These are phyloP conservation scores for Simplicillium aogashimaense DNA, from an alignment of 2,329 filamentous ascomycete species.

Conservation along the genomic window DNA sequence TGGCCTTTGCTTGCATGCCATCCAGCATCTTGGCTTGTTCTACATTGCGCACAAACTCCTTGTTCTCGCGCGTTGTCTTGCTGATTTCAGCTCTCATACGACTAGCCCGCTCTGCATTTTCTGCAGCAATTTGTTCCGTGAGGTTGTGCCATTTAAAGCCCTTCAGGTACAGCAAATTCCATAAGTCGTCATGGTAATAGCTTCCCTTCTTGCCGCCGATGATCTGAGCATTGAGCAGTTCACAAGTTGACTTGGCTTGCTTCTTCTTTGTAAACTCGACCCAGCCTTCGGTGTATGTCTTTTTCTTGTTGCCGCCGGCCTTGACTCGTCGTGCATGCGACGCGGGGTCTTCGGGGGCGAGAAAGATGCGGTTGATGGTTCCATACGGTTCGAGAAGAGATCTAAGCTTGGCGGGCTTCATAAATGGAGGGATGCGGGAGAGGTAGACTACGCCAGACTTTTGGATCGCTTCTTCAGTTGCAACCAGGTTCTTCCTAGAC, in stretches of 20 bases:
- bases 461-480: constrained; percentile 52
- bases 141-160: constrained; percentile 75
- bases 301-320: constrained; percentile 74
- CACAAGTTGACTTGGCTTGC: constrained; percentile 67
- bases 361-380: constrained; percentile 65
- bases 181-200: constrained; percentile 79
- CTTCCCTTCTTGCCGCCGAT: constrained; percentile 78
- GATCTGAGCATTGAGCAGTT: constrained; percentile 65
- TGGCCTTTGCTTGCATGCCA: constrained; percentile 56
- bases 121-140: constrained; percentile 69
- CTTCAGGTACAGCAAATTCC: constrained; percentile 72
- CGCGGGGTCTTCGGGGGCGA: constrained; percentile 63
- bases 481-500: constrained; percentile 58
- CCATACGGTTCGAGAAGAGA: constrained; percentile 69
- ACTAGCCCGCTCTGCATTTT: constrained; percentile 70
- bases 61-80: constrained; percentile 69
- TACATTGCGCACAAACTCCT: constrained; percentile 69
- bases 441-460: constrained; percentile 77
- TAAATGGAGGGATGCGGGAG: constrained; percentile 77
- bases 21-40: constrained; percentile 73
- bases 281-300: constrained; percentile 77
- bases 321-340: constrained; percentile 57
- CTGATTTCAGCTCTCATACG: constrained; percentile 70
- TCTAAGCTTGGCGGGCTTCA: constrained; percentile 72
- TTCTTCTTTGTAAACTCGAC: constrained; percentile 70